Evolutionary conservation across 176 grass and related monocot species (phyloP).

Genomic region (Carex pumila): DNA sequence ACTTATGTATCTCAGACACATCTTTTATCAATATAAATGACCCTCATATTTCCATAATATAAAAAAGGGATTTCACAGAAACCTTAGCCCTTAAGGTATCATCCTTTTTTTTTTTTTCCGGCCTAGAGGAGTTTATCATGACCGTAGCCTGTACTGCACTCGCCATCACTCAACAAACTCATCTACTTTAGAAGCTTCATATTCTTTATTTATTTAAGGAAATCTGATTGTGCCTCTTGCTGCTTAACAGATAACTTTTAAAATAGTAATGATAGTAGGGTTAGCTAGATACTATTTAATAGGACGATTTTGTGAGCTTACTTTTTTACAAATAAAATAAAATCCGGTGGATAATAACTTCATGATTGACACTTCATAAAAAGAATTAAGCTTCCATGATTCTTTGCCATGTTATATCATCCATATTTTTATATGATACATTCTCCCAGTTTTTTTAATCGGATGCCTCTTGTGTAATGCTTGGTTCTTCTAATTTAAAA

Average conservation of each 20-base stretch:
- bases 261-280: not conserved
- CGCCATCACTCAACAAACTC: not conserved
- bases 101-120: not conserved
- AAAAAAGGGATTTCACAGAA: not conserved
- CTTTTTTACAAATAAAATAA: not conserved
- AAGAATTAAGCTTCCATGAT: too few relatives aligned
- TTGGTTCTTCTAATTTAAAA: too few relatives aligned
- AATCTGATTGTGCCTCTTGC: not conserved
- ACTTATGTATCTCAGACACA: too few relatives aligned
- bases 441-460: too few relatives aligned
- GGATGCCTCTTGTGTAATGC: too few relatives aligned
- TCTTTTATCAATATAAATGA: too few relatives aligned
- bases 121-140: not conserved
- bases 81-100: slow-evolving; percentile 7
- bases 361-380: not conserved
- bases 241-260: not conserved
- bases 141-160: not conserved
- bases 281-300: slow-evolving; percentile 4
- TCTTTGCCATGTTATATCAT: too few relatives aligned
- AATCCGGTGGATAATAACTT: not conserved
- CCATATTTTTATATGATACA: too few relatives aligned
- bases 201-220: not conserved
- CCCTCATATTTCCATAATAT: too few relatives aligned
- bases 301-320: not conserved
- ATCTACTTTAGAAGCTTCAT: not conserved